These are phyloP conservation scores for Trametes elegans DNA, from an alignment of 768 basidiomycete genomes.

Conservation along the genomic window DNA sequence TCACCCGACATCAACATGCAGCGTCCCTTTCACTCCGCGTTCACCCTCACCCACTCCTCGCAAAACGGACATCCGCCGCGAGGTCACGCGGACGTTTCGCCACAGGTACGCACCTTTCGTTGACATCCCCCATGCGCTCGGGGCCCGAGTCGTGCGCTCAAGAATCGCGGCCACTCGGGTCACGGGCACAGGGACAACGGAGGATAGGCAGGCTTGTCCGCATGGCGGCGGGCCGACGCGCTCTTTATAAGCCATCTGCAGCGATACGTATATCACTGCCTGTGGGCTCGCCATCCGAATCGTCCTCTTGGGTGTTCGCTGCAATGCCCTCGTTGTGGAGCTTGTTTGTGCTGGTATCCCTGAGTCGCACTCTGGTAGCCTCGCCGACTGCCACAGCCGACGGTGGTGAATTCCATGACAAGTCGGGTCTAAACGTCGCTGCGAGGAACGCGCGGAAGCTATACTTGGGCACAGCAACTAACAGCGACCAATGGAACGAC, in stretches of 20 bases:
- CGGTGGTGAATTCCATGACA: neutral
- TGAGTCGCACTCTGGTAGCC: neutral
- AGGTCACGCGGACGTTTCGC: neutral
- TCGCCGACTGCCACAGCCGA: neutral
- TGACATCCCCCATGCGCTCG: neutral
- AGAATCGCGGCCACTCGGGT: neutral
- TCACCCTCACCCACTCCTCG: neutral
- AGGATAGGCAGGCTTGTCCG: neutral
- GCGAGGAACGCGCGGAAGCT: slow-evolving; percentile 40
- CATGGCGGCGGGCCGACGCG: slow-evolving; percentile 6
- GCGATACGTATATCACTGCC: no score
- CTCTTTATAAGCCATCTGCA: neutral
- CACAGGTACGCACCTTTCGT: neutral
- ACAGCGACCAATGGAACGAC: slow-evolving; percentile 43
- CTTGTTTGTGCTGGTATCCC: neutral
- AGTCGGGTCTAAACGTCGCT: slow-evolving; percentile 31
- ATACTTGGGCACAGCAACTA: slow-evolving; percentile 49
- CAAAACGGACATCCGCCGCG: neutral
- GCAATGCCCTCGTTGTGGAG: neutral
- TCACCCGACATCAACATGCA: slow-evolving; percentile 3
- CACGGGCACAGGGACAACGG: neutral
- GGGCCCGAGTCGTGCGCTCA: slow-evolving; percentile 2
- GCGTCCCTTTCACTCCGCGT: neutral
- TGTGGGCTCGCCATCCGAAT: no score
- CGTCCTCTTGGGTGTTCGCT: no score